phyloP scores from a whole-genome alignment of 441 rosid genomes.

The Gossypium schwendimanii region DNA sequence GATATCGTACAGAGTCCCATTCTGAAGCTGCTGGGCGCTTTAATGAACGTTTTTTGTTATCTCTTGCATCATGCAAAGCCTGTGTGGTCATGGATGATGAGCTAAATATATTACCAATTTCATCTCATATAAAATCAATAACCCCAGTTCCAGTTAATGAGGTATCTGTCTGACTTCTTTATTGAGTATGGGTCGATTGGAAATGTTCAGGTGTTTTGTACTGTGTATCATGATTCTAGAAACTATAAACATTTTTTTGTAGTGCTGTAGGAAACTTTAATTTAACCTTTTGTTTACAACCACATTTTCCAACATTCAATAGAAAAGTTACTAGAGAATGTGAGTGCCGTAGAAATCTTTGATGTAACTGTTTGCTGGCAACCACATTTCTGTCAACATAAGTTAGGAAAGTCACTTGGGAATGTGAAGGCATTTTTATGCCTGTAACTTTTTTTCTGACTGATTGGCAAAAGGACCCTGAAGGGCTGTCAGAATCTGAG shows the following conservation, averaged over 20 bases:
- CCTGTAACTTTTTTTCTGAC: constrained; percentile 10
- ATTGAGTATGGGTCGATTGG: not conserved
- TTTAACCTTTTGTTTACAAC: not conserved
- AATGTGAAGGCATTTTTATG: not conserved
- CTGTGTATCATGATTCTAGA: not conserved
- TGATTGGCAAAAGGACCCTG: constrained; percentile 50
- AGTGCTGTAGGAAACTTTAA: not conserved
- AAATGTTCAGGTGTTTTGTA: constrained; percentile 1
- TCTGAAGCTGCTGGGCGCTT: constrained; percentile 75
- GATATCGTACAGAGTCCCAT: constrained; percentile 95
- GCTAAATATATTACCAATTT: constrained; percentile 79
- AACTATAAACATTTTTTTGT: not conserved
- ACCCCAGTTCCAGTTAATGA: constrained; percentile 51
- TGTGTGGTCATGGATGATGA: constrained; percentile 94
- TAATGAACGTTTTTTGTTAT: constrained; percentile 86
- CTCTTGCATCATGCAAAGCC: constrained; percentile 87
- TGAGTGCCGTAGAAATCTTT: not conserved
- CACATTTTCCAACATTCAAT: not conserved
- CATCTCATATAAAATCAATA: constrained; percentile 84
- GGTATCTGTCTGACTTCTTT: constrained; percentile 39
- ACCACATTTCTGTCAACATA: not conserved
- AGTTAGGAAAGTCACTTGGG: not conserved
- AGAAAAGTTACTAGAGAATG: not conserved
- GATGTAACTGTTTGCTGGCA: not conserved
- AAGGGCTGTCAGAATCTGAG: constrained; percentile 83